Evolutionary conservation across 768 basidiomycete species (phyloP), one percentile per base, ranked within the genome.

Genomic region (Termitomyces sp.): DNA sequence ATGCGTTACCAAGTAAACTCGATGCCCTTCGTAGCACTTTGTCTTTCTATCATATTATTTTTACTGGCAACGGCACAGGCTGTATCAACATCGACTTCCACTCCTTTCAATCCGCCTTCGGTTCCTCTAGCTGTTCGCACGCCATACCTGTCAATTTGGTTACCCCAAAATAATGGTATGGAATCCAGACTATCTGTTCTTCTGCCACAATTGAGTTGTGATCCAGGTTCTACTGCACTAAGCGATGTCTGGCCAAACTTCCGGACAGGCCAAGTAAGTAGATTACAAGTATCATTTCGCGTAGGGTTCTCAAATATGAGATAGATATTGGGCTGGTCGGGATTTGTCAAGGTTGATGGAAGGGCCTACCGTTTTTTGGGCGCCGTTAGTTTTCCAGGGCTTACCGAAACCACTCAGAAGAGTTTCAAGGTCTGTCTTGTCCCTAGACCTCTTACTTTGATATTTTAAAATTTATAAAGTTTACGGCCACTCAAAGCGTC

Each of bases 91-190:
- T 81, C 79, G 80, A 73, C 71, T 1, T 68, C 77, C 1, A 74
- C 73, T 3, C 80, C 81, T 6, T 81, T 82, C 65, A 81, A 77
- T 55, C 84, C 83, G 24, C 72, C 80, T 4, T 74, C 83, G 3
- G 71, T 84, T 45, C 85, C 86, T 21, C 76, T 87, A 22, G 86
- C 84, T 10, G 84, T 87, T 12, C 77, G 82, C 34, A 71, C 81
- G 2, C 85, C 85, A 1, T 88, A 87, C 62, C 66, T 89, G 34
- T 83, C 81, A 19, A 77, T 80, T 1, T 88, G 84, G 85, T 74
- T 88, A 14, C 70, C 78, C 0, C 84, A 82, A 60, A 78, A 78
- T 17, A 48, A 69, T 58, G 81, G 79, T 64, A 60, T 19, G 15
- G 55, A 56, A 51, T 66, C n/a, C 40, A n/a, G 66, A 44, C 49